Percentiles rank a stretch among this genome's conserved stretches.
phyloP scores from a whole-genome alignment of 495 filamentous ascomycete species.

The Podospora comata region DNA sequence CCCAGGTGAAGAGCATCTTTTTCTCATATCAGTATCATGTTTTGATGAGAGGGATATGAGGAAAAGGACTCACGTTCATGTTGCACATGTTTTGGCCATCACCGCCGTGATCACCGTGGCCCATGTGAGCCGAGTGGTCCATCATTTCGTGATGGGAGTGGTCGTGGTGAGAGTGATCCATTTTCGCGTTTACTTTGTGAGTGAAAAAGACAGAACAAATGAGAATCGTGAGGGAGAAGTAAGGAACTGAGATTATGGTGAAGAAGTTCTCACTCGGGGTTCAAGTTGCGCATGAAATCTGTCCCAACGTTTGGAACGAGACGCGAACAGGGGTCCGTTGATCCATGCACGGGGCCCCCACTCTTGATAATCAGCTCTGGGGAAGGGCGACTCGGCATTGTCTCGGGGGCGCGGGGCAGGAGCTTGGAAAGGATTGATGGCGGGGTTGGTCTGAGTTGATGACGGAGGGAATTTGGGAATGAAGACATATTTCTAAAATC shows the following conservation, averaged over 20 bases:
- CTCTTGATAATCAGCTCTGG: conserved; percentile 1
- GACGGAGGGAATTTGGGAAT: background rate
- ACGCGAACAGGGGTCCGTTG: background rate
- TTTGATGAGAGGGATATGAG: conserved; percentile 6
- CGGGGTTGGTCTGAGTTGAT: background rate
- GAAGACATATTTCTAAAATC: background rate
- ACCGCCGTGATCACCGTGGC: conserved; percentile 34
- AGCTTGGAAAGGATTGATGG: background rate
- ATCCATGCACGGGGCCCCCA: background rate
- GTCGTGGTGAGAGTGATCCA: conserved; percentile 47
- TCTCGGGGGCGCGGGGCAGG: background rate
- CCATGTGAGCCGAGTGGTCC: conserved; percentile 52
- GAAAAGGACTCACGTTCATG: conserved; percentile 69
- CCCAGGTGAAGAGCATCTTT: conserved; percentile 98
- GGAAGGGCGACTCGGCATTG: background rate
- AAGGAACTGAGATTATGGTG: background rate
- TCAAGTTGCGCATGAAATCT: background rate
- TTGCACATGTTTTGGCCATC: conserved; percentile 50
- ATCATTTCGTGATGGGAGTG: conserved; percentile 35
- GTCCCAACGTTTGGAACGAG: background rate
- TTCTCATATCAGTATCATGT: background rate
- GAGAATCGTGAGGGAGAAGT: background rate
- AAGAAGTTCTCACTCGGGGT: background rate
- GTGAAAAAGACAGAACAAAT: background rate
- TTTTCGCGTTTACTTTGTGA: conserved; percentile 15